phyloP scores from a whole-genome alignment of 257 asterid species.

The Salvia rosmarinus region DNA sequence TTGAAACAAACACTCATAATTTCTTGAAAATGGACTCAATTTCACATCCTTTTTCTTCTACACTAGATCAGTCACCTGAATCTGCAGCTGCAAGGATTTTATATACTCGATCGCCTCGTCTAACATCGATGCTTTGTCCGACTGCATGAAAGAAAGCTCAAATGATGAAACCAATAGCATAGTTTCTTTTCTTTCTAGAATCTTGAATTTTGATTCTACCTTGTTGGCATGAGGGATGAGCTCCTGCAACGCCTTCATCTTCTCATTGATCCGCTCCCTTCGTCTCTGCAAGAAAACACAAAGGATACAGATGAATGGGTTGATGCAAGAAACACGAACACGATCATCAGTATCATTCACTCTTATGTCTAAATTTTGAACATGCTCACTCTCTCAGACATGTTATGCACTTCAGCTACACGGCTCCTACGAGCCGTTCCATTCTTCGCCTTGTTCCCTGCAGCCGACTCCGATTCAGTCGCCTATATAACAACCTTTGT shows the following conservation, averaged over 20 bases:
- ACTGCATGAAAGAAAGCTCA: conserved; percentile 33
- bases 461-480: conserved; percentile 61
- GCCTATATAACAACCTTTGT: conserved; percentile 46
- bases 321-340: neutral
- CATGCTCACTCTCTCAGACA: conserved; percentile 76
- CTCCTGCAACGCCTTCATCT: conserved; percentile 85
- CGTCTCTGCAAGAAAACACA: conserved; percentile 54
- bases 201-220: conserved; percentile 41
- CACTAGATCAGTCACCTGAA: conserved; percentile 51
- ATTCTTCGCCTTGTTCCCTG: conserved; percentile 58
- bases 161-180: too few relatives aligned
- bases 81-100: conserved; percentile 80
- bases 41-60: neutral
- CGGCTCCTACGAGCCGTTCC: conserved; percentile 69
- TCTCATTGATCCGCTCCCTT: conserved; percentile 85
- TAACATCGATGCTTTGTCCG: conserved; percentile 89
- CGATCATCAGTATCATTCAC: neutral
- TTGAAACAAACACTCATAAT: neutral
- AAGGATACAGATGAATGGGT: neutral
- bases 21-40: neutral
- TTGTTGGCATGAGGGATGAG: conserved; percentile 86
- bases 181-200: neutral
- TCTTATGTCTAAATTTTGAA: neutral
- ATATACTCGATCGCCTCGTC: conserved; percentile 91
- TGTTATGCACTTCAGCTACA: conserved; percentile 87